phyloP scores from a whole-genome alignment of 2,329 filamentous ascomycete genomes.

The Neocucurbitaria cava region DNA sequence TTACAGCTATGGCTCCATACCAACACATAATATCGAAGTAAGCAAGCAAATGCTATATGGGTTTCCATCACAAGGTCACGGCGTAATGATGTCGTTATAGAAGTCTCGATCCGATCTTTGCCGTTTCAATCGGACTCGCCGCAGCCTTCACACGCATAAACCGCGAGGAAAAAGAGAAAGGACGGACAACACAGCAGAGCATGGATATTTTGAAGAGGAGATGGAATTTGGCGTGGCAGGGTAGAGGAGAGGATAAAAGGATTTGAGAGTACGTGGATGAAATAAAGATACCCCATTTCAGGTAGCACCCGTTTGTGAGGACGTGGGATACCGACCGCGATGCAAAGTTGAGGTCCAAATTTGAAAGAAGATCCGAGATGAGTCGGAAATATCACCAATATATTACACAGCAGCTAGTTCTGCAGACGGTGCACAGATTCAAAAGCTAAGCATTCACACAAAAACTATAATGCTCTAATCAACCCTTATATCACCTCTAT shows the following conservation, averaged over 20 bases:
- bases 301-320: too few relatives aligned
- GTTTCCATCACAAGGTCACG: too few relatives aligned
- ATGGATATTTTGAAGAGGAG: slow-evolving; percentile 52
- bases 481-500: too few relatives aligned
- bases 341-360: too few relatives aligned
- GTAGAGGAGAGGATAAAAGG: slow-evolving; percentile 10
- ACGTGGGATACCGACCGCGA: too few relatives aligned
- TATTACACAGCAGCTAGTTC: too few relatives aligned
- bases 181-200: slow-evolving; percentile 46
- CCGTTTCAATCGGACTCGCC: slow-evolving; percentile 54
- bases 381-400: too few relatives aligned
- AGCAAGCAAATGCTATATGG: too few relatives aligned
- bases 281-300: neutral
- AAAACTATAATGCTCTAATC: too few relatives aligned
- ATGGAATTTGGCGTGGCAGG: slow-evolving; percentile 39
- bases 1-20: slow-evolving; percentile 40
- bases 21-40: slow-evolving; percentile 56
- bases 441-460: too few relatives aligned
- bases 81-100: too few relatives aligned
- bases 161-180: slow-evolving; percentile 58
- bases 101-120: slow-evolving; percentile 58
- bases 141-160: slow-evolving; percentile 52
- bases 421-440: too few relatives aligned
- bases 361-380: neutral
- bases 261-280: neutral